Base-by-base conservation (phyloP, 352 stramenopile genomes). In the Globisporangium emineosum region DNA sequence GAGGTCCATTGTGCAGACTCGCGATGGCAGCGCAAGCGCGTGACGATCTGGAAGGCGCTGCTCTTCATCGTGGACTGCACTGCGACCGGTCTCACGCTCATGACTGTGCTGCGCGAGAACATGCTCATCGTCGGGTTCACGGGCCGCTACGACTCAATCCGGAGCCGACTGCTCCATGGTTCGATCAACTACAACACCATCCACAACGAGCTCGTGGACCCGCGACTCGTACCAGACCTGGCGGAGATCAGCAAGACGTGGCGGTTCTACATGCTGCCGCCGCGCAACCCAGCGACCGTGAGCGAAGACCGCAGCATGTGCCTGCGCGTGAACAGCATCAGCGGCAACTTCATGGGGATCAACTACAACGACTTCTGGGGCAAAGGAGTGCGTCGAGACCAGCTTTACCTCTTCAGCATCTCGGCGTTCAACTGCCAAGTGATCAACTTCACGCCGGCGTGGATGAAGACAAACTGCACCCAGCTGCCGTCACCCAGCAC, bases 131-230 rank as follows among this genome's bases (percentile, higher is more conserved):
- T 61, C 33, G 33, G 61, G 15, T 12, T 69, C 27, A 71, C 52
- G 2, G 67, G 67, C 21, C 51, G 60, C 23, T 74, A 61, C 45
- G 60, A 57, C 0, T 29, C 54, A n/a, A 33, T 73, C 9, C 70
- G 70, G 3, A 60, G 27, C 25, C 57, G 57, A 13, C 21, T 62
- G 27, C 25, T 43, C 5, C 25, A 78, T 0, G 66, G 66, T 12
- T 59, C 56, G 1, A 82, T 86, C 68, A 84, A 82, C 64, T 84
- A 82, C 55, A 57, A 79, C 52, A 66, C 75, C 23, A 62, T 77
- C 9, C 70, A 62, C 40, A 66, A 78, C n/a, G 75, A 80, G 19
- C 55, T 78, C 25, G 21, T 80, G 27, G 50, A 81, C 15, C 19
- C 73, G 8, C 59, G 67, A 17, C 67, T 54, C n/a, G 56, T 83